Evolutionary conservation across 2,329 filamentous ascomycete genomes (phyloP).

Genomic region (Xylariaceae sp.): DNA sequence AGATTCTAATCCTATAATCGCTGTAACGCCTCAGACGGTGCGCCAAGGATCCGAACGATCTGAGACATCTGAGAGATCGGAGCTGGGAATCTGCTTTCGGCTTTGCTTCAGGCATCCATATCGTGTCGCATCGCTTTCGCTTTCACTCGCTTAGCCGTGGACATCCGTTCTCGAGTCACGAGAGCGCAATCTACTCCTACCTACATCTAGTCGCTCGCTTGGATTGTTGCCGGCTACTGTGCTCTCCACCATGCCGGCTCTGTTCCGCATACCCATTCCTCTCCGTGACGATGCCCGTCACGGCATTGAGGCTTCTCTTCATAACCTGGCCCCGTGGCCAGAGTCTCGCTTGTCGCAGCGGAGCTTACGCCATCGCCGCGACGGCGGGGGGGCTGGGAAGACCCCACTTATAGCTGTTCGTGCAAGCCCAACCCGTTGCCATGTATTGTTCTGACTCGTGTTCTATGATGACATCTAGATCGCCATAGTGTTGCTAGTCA

Average conservation of each 20-base stretch:
- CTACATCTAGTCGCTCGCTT: constrained; percentile 20
- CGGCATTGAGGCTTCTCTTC: constrained; percentile 6
- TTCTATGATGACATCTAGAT: constrained; percentile 14
- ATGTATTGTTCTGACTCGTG: constrained; percentile 4
- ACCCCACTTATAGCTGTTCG: constrained; percentile 17
- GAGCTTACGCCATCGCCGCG: neutral
- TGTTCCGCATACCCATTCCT: constrained; percentile 25
- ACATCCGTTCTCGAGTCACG: neutral
- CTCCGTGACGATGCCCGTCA: constrained; percentile 8
- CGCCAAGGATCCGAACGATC: neutral
- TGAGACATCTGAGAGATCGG: neutral
- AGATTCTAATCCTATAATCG: neutral
- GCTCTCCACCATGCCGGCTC: constrained; percentile 22
- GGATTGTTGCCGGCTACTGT: constrained; percentile 6
- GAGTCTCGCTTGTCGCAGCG: neutral
- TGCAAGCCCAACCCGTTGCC: neutral
- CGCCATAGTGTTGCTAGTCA: constrained; percentile 19
- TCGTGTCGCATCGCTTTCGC: neutral
- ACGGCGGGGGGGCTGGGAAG: neutral
- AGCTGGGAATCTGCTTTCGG: neutral
- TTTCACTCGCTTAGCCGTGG: neutral
- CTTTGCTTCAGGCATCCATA: neutral
- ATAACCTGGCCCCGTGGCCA: constrained; percentile 5
- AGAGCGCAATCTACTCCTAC: neutral
- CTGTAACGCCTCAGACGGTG: neutral